Percentiles rank a stretch among this genome's conserved stretches.
Conservation (phyloP, 768 basidiomycete species). For the Tulasnella calospora region DNA sequence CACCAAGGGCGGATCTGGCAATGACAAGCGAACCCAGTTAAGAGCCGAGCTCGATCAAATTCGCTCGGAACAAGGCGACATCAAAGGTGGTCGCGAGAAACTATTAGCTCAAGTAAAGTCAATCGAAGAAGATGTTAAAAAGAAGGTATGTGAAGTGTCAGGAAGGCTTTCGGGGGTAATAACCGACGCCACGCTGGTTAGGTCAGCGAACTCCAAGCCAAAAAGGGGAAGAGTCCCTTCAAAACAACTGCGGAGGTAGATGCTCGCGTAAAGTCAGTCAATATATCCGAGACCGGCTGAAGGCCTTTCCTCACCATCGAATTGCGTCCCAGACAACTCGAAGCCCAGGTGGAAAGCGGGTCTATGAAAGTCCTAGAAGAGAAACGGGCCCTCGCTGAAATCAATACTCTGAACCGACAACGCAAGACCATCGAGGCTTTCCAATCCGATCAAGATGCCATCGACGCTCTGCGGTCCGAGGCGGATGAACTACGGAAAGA, state of each 20-base stretch:
- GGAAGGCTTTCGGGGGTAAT: neutral
- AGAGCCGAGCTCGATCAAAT: constrained; percentile 76
- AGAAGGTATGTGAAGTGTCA: constrained; percentile 55
- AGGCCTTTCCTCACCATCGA: neutral
- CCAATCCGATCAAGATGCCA: constrained; percentile 69
- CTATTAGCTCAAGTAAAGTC: constrained; percentile 72
- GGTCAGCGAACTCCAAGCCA: constrained; percentile 82
- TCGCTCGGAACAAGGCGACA: constrained; percentile 69
- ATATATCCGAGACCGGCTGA: neutral
- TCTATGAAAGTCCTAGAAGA: constrained; percentile 89
- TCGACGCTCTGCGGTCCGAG: constrained; percentile 68
- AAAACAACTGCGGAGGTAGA: constrained; percentile 85
- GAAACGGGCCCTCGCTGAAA: constrained; percentile 90
- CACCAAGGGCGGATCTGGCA: constrained; percentile 56
- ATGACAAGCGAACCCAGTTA: constrained; percentile 67
- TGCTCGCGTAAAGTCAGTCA: constrained; percentile 69
- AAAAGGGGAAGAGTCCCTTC: constrained; percentile 70
- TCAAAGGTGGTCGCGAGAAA: constrained; percentile 66
- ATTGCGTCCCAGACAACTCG: constrained; percentile 54
- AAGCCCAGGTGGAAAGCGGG: constrained; percentile 89
- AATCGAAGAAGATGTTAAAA: constrained; percentile 69
- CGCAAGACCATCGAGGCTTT: constrained; percentile 76
- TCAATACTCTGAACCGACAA: constrained; percentile 62
- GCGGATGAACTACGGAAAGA: constrained; percentile 77
- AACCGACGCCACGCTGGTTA: constrained; percentile 35